These are phyloP conservation scores for Epichloe typhina DNA, from an alignment of 2,329 filamentous ascomycete species.

Conservation along the genomic window DNA sequence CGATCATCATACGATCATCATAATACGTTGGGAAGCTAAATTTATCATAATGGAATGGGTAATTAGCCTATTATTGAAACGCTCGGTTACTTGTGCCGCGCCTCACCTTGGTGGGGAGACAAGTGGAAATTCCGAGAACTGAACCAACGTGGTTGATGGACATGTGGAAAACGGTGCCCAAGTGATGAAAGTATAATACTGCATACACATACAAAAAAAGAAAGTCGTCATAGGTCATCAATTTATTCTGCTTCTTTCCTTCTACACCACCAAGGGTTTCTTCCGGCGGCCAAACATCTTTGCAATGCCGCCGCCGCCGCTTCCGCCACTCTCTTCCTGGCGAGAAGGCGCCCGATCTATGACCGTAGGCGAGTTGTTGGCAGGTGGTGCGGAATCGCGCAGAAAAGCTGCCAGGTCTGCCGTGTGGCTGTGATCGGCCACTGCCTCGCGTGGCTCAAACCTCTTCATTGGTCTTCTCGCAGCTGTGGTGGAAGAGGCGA, in stretches of 20 bases:
- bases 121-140: too few species aligned
- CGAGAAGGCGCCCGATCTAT: constrained; percentile 13
- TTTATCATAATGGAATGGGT: too few species aligned
- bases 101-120: too few species aligned
- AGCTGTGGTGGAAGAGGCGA: constrained; percentile 14
- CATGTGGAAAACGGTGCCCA: too few species aligned
- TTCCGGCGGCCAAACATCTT: constrained; percentile 38
- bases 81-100: too few species aligned
- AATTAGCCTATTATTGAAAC: too few species aligned
- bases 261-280: constrained; percentile 26
- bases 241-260: neutral
- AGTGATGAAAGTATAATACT: too few species aligned
- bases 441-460: constrained; percentile 43
- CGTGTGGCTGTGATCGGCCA: constrained; percentile 39
- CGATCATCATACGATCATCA: too few species aligned
- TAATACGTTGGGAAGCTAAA: too few species aligned
- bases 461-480: constrained; percentile 40
- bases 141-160: too few species aligned
- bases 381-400: constrained; percentile 51
- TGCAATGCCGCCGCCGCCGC: constrained; percentile 25
- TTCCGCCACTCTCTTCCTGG: constrained; percentile 18
- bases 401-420: constrained; percentile 63
- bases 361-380: constrained; percentile 17
- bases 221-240: neutral
- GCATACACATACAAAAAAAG: too few species aligned